Base-by-base conservation (phyloP, 352 stramenopile species). In the Phytophthora meadii region DNA sequence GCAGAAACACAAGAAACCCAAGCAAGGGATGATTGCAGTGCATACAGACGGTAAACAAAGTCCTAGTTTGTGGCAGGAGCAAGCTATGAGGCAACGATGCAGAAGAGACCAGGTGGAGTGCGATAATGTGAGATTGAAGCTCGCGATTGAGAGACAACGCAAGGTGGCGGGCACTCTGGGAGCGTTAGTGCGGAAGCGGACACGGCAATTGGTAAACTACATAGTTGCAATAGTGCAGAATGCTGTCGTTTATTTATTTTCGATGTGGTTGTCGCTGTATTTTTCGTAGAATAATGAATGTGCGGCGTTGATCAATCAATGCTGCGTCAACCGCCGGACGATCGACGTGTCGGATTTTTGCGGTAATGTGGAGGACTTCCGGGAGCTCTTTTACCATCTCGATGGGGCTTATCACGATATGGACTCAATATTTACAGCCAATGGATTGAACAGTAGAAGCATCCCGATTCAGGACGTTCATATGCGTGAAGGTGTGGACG, bases 81-180 rank as follows among this genome's bases (percentile, higher is more conserved):
- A 75, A 22, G 61, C 63, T 22, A 27, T 7, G 1, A 60, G 62
- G 14, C 72, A 79, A 28, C 30, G 47, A 24, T 24, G 47, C 12
- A 48, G 54, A 0, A 55, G 57, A 17, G 50, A 61, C 0, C 54
- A 70, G 15, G 54, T 59, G 0, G 68, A 79, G 47, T 67, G 63
- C 19, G 72, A 79, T 45, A 79, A 77, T 53, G 50, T 56, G 42
- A 60, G 72, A 14, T 50, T 79, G 44, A 72, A 68, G 30, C 68
- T 67, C 15, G 59, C 77, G 39, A 57, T 87, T 22, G 70, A 83
- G 28, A 60, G 76, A 24, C 78, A 87, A 40, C 60, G 77, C 27
- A 70, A 74, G 32, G 61, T 81, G 15, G 73, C 57, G 12, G 68
- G 79, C 41, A 76, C 58, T 28, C 42, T 87, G 2, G 58, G 74